These are phyloP conservation scores for Monosporozyma yasuniensis DNA, from an alignment of 805 yeast species.

Conservation along the genomic window DNA sequence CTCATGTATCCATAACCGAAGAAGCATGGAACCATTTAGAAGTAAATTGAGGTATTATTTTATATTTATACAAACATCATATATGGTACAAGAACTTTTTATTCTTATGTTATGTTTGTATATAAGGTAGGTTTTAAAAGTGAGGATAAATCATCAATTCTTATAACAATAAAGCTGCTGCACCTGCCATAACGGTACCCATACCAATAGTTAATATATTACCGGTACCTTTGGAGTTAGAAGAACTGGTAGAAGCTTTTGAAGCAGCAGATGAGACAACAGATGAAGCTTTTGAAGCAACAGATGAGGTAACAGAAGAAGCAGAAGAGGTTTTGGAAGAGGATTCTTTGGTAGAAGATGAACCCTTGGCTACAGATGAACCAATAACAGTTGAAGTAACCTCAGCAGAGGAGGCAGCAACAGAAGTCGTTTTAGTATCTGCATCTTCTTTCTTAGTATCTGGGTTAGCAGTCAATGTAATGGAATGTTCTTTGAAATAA, in stretches of 20 bases:
- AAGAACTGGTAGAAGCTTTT: background rate
- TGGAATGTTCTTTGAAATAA: conserved; percentile 10
- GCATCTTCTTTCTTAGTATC: conserved; percentile 7
- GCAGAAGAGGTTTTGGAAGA: conserved; percentile 8
- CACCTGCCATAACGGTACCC: conserved; percentile 16
- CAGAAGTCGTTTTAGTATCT: conserved; percentile 6
- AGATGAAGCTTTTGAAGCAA: conserved; percentile 8
- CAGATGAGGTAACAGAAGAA: conserved; percentile 7
- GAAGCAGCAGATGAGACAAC: conserved; percentile 1
- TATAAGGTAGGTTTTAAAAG: too few species aligned
- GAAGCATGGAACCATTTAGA: too few species aligned
- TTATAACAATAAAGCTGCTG: conserved; percentile 15
- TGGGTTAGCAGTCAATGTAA: conserved; percentile 8
- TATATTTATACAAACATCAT: too few species aligned
- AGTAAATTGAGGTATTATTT: too few species aligned
- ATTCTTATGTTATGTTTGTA: background rate
- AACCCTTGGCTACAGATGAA: conserved; percentile 7
- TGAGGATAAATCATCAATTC: background rate
- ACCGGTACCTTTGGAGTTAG: conserved; percentile 8
- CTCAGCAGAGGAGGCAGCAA: conserved; percentile 6
- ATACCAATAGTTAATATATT: conserved; percentile 10
- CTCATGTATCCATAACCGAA: too few species aligned
- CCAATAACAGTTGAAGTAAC: conserved; percentile 5
- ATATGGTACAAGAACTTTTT: too few species aligned
- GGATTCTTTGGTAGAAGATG: conserved; percentile 4